Evolutionary conservation across 2,329 filamentous ascomycete species (phyloP), one percentile per base, ranked within the genome.

Genomic region (Hypomyces rosellus): DNA sequence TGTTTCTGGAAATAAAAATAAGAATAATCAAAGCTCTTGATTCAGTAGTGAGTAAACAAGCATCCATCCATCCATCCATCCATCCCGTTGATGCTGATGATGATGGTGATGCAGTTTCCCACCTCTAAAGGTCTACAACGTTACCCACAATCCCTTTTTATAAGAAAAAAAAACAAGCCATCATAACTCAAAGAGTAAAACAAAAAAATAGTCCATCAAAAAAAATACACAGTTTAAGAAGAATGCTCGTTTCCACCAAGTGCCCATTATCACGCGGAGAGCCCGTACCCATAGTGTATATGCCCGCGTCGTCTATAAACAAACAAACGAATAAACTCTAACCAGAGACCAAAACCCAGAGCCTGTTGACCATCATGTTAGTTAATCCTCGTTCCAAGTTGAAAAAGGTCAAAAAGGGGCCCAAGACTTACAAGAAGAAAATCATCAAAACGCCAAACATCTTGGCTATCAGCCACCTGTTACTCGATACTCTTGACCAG

Each of bases 401-500:
- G 22, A n/a, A 14, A 6, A 6, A 8, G 20, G 36, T 5, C 20
- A 15, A 43, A 6, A 15, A 43, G 6, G 25, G 6, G 4, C 9
- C 25, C 6, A 30, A 30, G 25, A 72, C 75, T 72, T 54, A 80
- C 74, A 88, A 72, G 74, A 86, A 89, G 80, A 92, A 95, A 67
- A 95, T 91, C 91, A 96, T 96, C 60, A 97, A 71, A 45, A 96
- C 89, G 54, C 92, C 70, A 67, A 73, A 73, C 81, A 84, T 84
- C 66, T 86, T 88, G 40, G 90, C 90, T 60, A 97, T 85, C 57
- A 99, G 73, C 93, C 92, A 97, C 57, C 93, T 80, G 73, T 99
- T 99, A 55, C 91, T 89, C 50, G 89, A 93, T 25, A 97, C 91
- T 38, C 91, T 80, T 25, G 83, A 86, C 92, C 93, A 99, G 71